Base-by-base conservation (phyloP, 768 basidiomycete genomes). In the Arthromyces matolae region DNA sequence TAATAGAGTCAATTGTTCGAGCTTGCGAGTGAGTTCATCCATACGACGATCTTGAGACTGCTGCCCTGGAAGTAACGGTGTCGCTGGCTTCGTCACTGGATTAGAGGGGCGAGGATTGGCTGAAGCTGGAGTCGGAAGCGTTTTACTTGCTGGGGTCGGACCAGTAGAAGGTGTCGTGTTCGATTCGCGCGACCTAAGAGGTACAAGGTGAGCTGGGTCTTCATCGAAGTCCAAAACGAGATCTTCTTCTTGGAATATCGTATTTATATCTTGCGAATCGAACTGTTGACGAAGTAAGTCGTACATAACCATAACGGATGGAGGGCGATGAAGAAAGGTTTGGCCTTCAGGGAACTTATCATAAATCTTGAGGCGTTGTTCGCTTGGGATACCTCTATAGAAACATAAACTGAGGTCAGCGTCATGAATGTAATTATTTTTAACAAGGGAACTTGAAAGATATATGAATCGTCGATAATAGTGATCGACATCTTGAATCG, bases 351-450 rank as follows among this genome's bases (percentile, higher is more conserved):
- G 49, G 3, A 39, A 27, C 13, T 42, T n/a, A n/a, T n/a, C 36
- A 10, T 28, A 12, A 1, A 12, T n/a, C n/a, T n/a, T n/a, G n/a
- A n/a, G n/a, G n/a, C 43, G 38, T 14, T 18, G 32, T 29, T 33
- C n/a, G n/a, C n/a, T 36, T 8, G 32, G 35, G 3, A 36, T 20
- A 8, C 6, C 2, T 0, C 14, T n/a, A 7, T n/a, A 43, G 52
- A 19, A 49, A 42, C 34, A 27, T 34, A 53, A 42, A n/a, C n/a
- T n/a, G n/a, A n/a, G 42, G 45, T 53, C 42, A 8, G 23, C 19
- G n/a, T n/a, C 3, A 7, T 31, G 13, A 5, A 47, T 16, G 9
- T 29, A 6, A 13, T 13, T 36, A 7, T 18, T 24, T 2, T 10
- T 12, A 13, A 49, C 22, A 10, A 49, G 36, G 8, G 2, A 12